These are phyloP conservation scores for Penicillium frequentans DNA, from an alignment of 2,329 filamentous ascomycete genomes.

Conservation along the genomic window DNA sequence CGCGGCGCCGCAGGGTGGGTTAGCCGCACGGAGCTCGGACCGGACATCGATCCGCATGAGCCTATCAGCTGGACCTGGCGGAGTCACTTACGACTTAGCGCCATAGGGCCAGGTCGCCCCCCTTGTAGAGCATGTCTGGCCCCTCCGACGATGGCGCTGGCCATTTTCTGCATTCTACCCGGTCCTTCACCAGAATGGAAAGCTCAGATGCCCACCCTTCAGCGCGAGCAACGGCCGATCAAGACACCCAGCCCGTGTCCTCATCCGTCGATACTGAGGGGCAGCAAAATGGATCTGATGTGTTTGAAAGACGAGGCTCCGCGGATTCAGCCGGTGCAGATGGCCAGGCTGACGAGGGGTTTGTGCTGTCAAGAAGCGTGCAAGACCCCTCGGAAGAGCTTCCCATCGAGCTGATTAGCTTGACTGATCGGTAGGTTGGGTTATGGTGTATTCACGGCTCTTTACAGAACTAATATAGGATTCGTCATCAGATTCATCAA, in stretches of 20 bases:
- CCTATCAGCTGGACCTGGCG: slow-evolving; percentile 30
- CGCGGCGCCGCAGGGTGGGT: background rate
- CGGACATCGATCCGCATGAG: slow-evolving; percentile 24
- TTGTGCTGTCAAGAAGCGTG: slow-evolving; percentile 36
- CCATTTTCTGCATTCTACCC: slow-evolving; percentile 27
- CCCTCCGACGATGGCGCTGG: slow-evolving; percentile 23
- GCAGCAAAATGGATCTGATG: slow-evolving; percentile 33
- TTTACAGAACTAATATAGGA: background rate
- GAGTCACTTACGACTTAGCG: slow-evolving; percentile 22
- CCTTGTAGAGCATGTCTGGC: slow-evolving; percentile 20
- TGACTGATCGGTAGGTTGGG: slow-evolving; percentile 73
- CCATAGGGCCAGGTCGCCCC: slow-evolving; percentile 27
- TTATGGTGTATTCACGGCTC: background rate
- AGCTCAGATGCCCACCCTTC: slow-evolving; percentile 23
- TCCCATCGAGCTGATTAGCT: slow-evolving; percentile 86
- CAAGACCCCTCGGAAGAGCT: slow-evolving; percentile 80
- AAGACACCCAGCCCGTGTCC: slow-evolving; percentile 22
- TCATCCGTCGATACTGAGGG: slow-evolving; percentile 23
- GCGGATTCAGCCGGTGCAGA: slow-evolving; percentile 33
- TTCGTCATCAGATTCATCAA: slow-evolving; percentile 74
- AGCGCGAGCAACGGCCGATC: slow-evolving; percentile 24
- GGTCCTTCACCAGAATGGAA: slow-evolving; percentile 37
- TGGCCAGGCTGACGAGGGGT: slow-evolving; percentile 33
- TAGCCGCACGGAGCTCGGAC: slow-evolving; percentile 15
- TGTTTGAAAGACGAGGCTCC: slow-evolving; percentile 47